Evolutionary conservation across 768 basidiomycete species (phyloP).

Genomic region (Lactarius sanguifluus): DNA sequence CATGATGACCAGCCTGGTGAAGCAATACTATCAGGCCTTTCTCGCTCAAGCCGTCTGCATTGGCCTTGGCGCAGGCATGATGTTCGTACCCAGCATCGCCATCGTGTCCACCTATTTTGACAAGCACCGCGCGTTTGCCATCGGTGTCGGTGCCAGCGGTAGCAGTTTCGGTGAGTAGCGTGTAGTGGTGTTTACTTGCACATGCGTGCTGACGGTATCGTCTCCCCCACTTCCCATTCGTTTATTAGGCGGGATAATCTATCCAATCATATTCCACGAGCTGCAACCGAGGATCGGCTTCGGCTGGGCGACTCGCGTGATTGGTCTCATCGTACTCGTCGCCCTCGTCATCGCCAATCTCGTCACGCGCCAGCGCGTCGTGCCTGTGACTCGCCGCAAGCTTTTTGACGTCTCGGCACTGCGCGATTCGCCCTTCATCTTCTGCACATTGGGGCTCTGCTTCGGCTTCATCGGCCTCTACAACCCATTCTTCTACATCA

Average conservation of each 20-base stretch:
- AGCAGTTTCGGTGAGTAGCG: constrained; percentile 32
- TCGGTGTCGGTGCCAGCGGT: constrained; percentile 46
- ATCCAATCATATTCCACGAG: constrained; percentile 36
- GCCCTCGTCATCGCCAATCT: constrained; percentile 31
- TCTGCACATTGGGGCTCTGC: constrained; percentile 30
- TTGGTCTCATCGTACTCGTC: constrained; percentile 32
- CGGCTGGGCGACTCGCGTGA: constrained; percentile 33
- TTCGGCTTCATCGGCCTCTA: constrained; percentile 28
- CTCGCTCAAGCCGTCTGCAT: constrained; percentile 47
- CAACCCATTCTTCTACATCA: constrained; percentile 35
- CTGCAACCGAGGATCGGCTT: constrained; percentile 33
- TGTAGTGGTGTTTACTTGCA: background rate
- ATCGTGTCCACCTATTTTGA: constrained; percentile 49
- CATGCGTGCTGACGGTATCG: background rate
- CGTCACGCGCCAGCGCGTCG: constrained; percentile 29
- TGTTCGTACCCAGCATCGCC: constrained; percentile 46
- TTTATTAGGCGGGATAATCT: constrained; percentile 31
- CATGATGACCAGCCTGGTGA: constrained; percentile 28
- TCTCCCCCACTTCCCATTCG: background rate
- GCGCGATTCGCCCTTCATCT: constrained; percentile 32
- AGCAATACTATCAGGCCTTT: constrained; percentile 38
- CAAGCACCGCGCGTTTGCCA: constrained; percentile 42
- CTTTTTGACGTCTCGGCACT: constrained; percentile 27
- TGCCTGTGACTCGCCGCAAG: constrained; percentile 26
- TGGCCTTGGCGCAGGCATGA: constrained; percentile 45